Conservation (phyloP, 2,329 filamentous ascomycete species). For the Acephala macrosclerotiorum region DNA sequence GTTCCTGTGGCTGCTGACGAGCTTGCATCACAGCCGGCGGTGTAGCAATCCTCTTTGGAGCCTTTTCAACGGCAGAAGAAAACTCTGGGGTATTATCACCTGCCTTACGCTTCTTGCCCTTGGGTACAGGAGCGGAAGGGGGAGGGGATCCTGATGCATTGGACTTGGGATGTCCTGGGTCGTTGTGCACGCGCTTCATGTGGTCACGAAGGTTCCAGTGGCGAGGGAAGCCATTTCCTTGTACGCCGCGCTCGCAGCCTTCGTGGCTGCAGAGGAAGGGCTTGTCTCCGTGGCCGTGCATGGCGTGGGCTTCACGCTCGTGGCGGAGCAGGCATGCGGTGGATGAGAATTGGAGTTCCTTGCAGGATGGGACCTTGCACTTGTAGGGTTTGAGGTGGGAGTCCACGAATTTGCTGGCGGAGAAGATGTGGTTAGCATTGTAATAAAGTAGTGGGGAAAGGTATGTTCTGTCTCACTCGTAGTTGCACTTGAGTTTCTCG, state of each 20-base stretch:
- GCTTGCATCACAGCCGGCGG: slow-evolving; percentile 33
- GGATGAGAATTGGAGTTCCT: slow-evolving; percentile 89
- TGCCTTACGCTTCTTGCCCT: slow-evolving; percentile 43
- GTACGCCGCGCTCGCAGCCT: slow-evolving; percentile 83
- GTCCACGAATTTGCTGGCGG: slow-evolving; percentile 88
- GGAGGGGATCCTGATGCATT: slow-evolving; percentile 38
- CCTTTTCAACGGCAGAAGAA: slow-evolving; percentile 34
- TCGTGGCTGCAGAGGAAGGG: slow-evolving; percentile 89
- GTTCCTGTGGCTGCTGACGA: slow-evolving; percentile 37
- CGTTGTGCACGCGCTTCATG: slow-evolving; percentile 91
- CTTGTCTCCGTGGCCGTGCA: slow-evolving; percentile 94
- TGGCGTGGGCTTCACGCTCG: slow-evolving; percentile 93
- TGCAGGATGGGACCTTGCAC: slow-evolving; percentile 86
- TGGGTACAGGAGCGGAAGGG: slow-evolving; percentile 29
- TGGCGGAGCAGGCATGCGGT: slow-evolving; percentile 94
- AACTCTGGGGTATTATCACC: slow-evolving; percentile 34
- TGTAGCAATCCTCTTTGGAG: slow-evolving; percentile 37
- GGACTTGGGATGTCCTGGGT: slow-evolving; percentile 39
- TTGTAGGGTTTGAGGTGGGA: slow-evolving; percentile 96
- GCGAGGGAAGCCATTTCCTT: slow-evolving; percentile 89
- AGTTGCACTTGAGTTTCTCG: slow-evolving; percentile 98
- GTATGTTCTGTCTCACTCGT: slow-evolving; percentile 75
- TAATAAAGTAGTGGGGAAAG: slow-evolving; percentile 5
- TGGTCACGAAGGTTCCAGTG: slow-evolving; percentile 97
- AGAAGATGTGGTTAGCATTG: slow-evolving; percentile 37